Conservation (phyloP, 768 basidiomycete genomes). For the Tylopilus plumbeoviolaceoides region DNA sequence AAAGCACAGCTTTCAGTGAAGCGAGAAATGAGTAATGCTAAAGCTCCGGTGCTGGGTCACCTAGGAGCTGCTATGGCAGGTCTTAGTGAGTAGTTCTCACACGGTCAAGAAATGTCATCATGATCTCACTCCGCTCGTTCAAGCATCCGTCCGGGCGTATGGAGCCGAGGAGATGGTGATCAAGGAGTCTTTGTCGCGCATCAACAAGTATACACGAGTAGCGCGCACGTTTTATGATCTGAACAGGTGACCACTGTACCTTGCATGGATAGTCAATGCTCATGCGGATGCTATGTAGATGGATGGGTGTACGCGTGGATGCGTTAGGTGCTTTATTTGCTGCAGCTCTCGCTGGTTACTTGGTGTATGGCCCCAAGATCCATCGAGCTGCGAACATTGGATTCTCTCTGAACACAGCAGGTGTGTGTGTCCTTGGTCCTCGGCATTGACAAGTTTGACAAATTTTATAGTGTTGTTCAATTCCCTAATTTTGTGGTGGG, state of each 20-base stretch:
- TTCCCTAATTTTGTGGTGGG: slow-evolving; percentile 47
- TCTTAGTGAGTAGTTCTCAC: not conserved
- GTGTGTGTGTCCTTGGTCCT: slow-evolving; percentile 15
- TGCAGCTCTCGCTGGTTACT: not conserved
- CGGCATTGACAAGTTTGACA: not conserved
- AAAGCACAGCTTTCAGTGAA: not conserved
- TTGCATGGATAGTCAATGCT: not conserved
- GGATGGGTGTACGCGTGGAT: not conserved
- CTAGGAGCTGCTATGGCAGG: not conserved
- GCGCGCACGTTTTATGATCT: not conserved
- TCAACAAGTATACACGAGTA: not conserved
- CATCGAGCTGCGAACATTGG: slow-evolving; percentile 29
- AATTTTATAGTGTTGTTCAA: slow-evolving; percentile 47
- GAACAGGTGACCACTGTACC: not conserved
- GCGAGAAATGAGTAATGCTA: not conserved
- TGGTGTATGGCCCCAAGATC: slow-evolving; percentile 3
- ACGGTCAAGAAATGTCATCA: not conserved
- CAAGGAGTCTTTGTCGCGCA: not conserved
- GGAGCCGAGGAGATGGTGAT: not conserved
- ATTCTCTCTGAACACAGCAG: slow-evolving; percentile 39
- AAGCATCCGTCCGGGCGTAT: not conserved
- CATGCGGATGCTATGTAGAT: not conserved
- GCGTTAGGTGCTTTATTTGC: not conserved
- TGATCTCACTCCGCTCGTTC: not conserved
- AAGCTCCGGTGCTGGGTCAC: not conserved